Conservation (phyloP, 495 filamentous ascomycete species). For the Talaromyces liani region DNA sequence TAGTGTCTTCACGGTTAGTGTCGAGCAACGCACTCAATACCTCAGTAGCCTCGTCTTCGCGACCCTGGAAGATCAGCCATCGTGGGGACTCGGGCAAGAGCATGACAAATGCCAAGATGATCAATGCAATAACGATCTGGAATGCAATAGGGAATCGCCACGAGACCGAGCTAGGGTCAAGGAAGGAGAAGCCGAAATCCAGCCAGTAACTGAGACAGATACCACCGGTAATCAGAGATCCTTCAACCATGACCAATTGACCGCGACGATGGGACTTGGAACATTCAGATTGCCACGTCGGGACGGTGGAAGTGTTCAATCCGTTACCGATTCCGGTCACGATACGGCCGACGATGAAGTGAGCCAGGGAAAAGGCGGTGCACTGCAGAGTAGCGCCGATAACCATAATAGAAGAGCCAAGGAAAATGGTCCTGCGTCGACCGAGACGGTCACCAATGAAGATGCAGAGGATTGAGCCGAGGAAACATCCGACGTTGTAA, state of each 20-base stretch:
- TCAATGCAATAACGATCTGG: conserved; percentile 59
- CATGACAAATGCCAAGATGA: conserved; percentile 54
- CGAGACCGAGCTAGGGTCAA: conserved; percentile 53
- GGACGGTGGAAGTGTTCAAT: conserved; percentile 60
- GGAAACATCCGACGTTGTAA: conserved; percentile 73
- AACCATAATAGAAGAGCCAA: conserved; percentile 62
- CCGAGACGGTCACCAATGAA: conserved; percentile 67
- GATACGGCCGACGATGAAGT: conserved; percentile 58
- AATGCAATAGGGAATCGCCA: conserved; percentile 74
- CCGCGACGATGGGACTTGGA: conserved; percentile 66
- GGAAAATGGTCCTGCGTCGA: conserved; percentile 60
- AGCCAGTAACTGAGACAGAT: conserved; percentile 73
- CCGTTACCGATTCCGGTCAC: conserved; percentile 62
- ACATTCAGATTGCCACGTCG: conserved; percentile 75
- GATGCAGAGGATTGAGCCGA: conserved; percentile 60
- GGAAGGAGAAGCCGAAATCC: conserved; percentile 60
- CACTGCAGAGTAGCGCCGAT: conserved; percentile 61
- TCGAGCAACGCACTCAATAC: conserved; percentile 57
- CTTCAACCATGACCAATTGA: conserved; percentile 75
- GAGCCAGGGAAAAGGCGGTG: conserved; percentile 49
- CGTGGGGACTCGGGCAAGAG: conserved; percentile 65
- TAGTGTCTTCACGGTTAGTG: conserved; percentile 39
- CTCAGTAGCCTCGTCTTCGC: conserved; percentile 56
- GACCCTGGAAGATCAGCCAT: conserved; percentile 65
- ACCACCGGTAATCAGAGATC: conserved; percentile 62